Conservation (phyloP, 2,329 filamentous ascomycete genomes). For the Gnomoniopsis sp. region DNA sequence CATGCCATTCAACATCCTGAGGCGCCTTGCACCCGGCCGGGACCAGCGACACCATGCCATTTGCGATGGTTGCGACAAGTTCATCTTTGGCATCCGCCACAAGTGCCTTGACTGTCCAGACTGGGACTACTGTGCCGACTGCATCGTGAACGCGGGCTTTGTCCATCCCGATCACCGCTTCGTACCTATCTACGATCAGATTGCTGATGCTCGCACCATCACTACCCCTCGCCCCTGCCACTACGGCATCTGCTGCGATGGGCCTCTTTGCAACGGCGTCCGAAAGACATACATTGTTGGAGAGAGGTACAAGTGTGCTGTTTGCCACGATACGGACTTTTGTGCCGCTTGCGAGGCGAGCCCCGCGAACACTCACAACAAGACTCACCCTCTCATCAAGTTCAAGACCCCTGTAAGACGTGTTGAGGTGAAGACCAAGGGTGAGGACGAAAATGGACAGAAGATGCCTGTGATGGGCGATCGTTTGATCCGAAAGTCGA, state of each 20-base stretch:
- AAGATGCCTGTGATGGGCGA: conserved; percentile 72
- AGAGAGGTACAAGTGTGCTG: conserved; percentile 92
- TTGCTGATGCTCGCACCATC: conserved; percentile 33
- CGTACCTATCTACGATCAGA: conserved; percentile 73
- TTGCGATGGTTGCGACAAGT: conserved; percentile 90
- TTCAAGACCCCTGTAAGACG: conserved; percentile 90
- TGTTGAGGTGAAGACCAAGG: conserved; percentile 80
- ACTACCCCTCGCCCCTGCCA: conserved; percentile 54
- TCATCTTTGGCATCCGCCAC: conserved; percentile 84
- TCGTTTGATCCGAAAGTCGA: conserved; percentile 32
- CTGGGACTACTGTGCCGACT: conserved; percentile 89
- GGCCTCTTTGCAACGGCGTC: conserved; percentile 72
- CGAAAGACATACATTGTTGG: conserved; percentile 72
- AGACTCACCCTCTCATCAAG: conserved; percentile 95
- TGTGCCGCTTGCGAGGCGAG: conserved; percentile 90
- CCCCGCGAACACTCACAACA: conserved; percentile 82
- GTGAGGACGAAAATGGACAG: conserved; percentile 68
- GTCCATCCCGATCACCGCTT: conserved; percentile 85
- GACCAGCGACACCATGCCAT: conserved; percentile 81
- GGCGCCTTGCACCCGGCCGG: conserved; percentile 74
- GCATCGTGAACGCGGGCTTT: conserved; percentile 62
- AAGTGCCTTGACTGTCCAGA: conserved; percentile 97
- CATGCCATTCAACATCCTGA: conserved; percentile 59
- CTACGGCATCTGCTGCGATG: conserved; percentile 89
- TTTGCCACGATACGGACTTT: conserved; percentile 93